Conservation (phyloP, 805 yeast genomes). For the Ogataea minuta region DNA sequence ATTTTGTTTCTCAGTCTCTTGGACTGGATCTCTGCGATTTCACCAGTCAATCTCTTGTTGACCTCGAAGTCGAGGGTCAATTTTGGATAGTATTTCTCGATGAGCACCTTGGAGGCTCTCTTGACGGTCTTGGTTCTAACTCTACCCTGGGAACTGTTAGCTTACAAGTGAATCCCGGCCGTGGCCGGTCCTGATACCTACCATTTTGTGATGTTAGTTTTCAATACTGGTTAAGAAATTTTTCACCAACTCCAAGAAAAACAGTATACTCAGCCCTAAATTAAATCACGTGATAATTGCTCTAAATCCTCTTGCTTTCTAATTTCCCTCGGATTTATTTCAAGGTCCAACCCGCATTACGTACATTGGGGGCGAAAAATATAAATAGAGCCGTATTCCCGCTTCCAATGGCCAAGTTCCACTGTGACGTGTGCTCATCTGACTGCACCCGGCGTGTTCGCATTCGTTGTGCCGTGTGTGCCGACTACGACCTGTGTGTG, state of each 20-base stretch:
- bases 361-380: slow-evolving; percentile 6
- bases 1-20: slow-evolving; percentile 99
- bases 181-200: slow-evolving; percentile 19
- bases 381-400: slow-evolving; percentile 8
- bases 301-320: no score
- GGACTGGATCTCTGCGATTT: slow-evolving; percentile 98
- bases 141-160: slow-evolving; percentile 73
- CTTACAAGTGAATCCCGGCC: slow-evolving; percentile 1
- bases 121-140: slow-evolving; percentile 99
- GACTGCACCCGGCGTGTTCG: slow-evolving; percentile 93
- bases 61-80: slow-evolving; percentile 98
- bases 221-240: slow-evolving; percentile 14
- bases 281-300: slow-evolving; percentile 12
- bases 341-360: slow-evolving; percentile 9
- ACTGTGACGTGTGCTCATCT: slow-evolving; percentile 95
- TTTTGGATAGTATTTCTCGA: slow-evolving; percentile 99
- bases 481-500: slow-evolving; percentile 95
- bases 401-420: slow-evolving; percentile 52
- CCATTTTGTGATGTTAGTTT: slow-evolving; percentile 27
- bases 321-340: neutral
- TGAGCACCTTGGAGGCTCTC: slow-evolving; percentile 99
- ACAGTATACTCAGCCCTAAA: slow-evolving; percentile 3
- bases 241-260: slow-evolving; percentile 10
- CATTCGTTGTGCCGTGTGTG: slow-evolving; percentile 86
- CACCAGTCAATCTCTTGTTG: slow-evolving; percentile 99